Base-by-base conservation (phyloP, 2,329 filamentous ascomycete species). In the Microsporum ferrugineum region DNA sequence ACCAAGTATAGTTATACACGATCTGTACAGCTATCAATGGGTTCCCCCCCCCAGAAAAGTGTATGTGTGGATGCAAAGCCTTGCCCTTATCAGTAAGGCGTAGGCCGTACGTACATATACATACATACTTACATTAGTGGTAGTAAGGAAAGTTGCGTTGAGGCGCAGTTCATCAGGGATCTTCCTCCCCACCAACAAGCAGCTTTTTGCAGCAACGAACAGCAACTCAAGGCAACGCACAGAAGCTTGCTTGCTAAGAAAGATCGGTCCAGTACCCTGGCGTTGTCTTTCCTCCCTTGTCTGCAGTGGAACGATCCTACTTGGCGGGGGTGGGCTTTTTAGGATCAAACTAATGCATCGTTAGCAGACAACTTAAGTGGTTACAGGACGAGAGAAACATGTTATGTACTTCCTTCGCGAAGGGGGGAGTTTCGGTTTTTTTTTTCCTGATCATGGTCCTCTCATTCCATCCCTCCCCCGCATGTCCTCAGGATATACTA, bases 261-360 rank as follows among this genome's bases (percentile, higher is more conserved):
- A 55, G 49, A 55, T 55, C 49, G 33, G 49, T 55, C 49, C 33
- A 55, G 49, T 34, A 36, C 49, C 33, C 49, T 55, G 49, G 31
- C 33, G 49, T 36, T 55, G 27, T 55, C 31, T 29, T 23, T 38
- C 33, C n/a, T 55, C 31, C 31, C 49, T 55, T 31, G 31, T 17
- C 29, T 34, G 49, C n/a, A 31, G 49, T 55, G 49, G 49, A 31
- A 55, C 49, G 49, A 36, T 55, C 49, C 49, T 55, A 55, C 49
- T 55, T 55, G 49, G 49, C 49, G 49, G 49, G 49, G 33, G 49
- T 31, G 49, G 49, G 49, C 14, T 31, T 55, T n/a, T 34, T n/a
- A 55, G 49, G 49, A 55, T 55, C 49, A 55, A 43, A 55, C 49
- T 55, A 34, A 55, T 55, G 49, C 49, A 55, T 34, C n/a, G 49